Conservation (phyloP, 805 yeast genomes). For the Candida jianshihensis region DNA sequence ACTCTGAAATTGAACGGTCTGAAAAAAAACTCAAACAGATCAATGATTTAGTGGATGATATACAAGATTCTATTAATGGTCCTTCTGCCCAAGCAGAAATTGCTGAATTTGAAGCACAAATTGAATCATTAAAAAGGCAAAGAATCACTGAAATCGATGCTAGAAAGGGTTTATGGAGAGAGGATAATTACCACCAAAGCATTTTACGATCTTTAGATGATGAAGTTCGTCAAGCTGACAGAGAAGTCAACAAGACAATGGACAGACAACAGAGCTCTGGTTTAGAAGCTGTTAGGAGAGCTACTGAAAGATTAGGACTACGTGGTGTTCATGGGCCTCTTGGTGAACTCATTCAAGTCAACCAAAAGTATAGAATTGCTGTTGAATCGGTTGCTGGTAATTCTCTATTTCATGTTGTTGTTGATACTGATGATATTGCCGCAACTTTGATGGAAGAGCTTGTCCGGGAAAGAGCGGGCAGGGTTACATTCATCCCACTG, state of each 20-base stretch:
- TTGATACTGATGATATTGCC: slow-evolving; percentile 82
- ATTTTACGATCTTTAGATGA: slow-evolving; percentile 45
- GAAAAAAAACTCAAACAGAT: slow-evolving; percentile 16
- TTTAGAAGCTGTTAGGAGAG: slow-evolving; percentile 57
- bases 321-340: slow-evolving; percentile 73
- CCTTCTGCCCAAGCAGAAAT: slow-evolving; percentile 26
- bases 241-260: slow-evolving; percentile 65
- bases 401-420: slow-evolving; percentile 81
- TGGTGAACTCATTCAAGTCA: slow-evolving; percentile 76
- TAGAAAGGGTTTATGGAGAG: slow-evolving; percentile 72
- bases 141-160: slow-evolving; percentile 49
- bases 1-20: slow-evolving; percentile 36
- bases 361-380: slow-evolving; percentile 77
- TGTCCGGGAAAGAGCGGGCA: slow-evolving; percentile 60
- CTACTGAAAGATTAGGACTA: slow-evolving; percentile 52
- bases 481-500: slow-evolving; percentile 88
- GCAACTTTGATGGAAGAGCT: slow-evolving; percentile 71
- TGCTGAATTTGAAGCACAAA: slow-evolving; percentile 23
- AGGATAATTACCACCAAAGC: slow-evolving; percentile 60
- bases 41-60: slow-evolving; percentile 25
- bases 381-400: slow-evolving; percentile 88
- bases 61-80: slow-evolving; percentile 33
- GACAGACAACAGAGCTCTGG: slow-evolving; percentile 67
- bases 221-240: slow-evolving; percentile 51
- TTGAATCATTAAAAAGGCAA: slow-evolving; percentile 29